Evolutionary conservation across 164 flowering plant genomes (phyloP).

Genomic region (Platanus orientalis): DNA sequence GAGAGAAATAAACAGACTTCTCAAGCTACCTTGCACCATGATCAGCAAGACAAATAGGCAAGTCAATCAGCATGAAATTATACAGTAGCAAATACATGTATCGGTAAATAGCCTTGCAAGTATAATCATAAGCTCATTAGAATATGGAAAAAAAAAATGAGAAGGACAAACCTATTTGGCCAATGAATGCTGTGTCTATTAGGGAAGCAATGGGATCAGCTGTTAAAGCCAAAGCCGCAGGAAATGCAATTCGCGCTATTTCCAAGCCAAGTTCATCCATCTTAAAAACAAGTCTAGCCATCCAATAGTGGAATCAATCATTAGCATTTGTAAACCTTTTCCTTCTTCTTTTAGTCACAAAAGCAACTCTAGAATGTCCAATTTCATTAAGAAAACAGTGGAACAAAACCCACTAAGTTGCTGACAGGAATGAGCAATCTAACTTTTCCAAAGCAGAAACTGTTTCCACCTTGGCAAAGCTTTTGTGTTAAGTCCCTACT

Average conservation of each 20-base stretch:
- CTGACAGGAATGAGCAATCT: neutral
- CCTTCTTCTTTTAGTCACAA: too few species aligned
- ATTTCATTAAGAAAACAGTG: neutral
- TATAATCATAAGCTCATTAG: too few species aligned
- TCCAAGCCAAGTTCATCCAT: constrained; percentile 67
- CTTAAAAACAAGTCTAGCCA: constrained; percentile 43
- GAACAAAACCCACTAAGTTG: too few species aligned
- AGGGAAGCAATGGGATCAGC: constrained; percentile 91
- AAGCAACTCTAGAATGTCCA: too few species aligned
- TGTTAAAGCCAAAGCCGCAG: constrained; percentile 76
- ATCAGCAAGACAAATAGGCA: neutral
- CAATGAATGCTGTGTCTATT: constrained; percentile 82
- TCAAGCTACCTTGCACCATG: neutral
- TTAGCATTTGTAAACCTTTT: neutral
- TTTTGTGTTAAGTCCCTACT: too few species aligned
- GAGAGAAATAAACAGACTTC: neutral
- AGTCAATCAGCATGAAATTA: neutral
- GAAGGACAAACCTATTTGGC: constrained; percentile 86
- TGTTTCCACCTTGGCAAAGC: too few species aligned
- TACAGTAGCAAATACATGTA: too few species aligned
- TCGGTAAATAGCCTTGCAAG: too few species aligned
- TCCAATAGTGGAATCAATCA: neutral
- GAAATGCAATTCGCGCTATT: constrained; percentile 65
- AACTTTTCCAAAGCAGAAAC: too few species aligned
- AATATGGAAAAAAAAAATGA: too few species aligned